Evolutionary conservation across 345 rosid species (phyloP).

Genomic region (Excoecaria agallocha): DNA sequence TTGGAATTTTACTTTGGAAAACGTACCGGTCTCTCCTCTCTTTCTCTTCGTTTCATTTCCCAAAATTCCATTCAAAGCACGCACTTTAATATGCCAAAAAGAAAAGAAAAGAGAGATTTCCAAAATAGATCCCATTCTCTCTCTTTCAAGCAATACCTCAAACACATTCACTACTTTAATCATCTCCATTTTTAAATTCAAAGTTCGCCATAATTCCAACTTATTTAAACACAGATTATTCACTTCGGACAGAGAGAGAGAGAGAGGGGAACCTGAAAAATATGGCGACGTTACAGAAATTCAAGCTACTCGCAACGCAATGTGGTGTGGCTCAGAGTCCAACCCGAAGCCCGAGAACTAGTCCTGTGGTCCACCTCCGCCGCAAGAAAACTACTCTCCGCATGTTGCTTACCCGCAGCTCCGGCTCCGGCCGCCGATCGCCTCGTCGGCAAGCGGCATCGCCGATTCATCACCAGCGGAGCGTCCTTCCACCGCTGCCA

Average conservation of each 20-base stretch:
- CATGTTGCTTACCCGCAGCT: constrained; percentile 61
- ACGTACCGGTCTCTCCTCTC: constrained; percentile 11
- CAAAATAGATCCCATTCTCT: constrained; percentile 43
- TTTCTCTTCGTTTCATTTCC: neutral
- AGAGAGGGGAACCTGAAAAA: constrained; percentile 3
- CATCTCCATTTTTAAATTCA: constrained; percentile 2
- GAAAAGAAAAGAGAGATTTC: constrained; percentile 23
- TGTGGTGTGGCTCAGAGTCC: constrained; percentile 84
- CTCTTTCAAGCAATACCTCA: constrained; percentile 27
- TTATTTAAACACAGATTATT: neutral
- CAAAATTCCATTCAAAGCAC: constrained; percentile 55
- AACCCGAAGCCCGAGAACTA: constrained; percentile 71
- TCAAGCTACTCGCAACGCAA: constrained; percentile 79
- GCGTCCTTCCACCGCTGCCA: constrained; percentile 11
- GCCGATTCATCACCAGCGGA: constrained; percentile 16
- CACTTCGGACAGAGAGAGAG: neutral
- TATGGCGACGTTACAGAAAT: constrained; percentile 81
- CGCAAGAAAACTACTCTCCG: constrained; percentile 69
- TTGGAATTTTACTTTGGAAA: constrained; percentile 28
- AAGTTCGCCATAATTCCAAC: neutral
- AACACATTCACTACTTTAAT: neutral
- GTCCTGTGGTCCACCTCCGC: constrained; percentile 65
- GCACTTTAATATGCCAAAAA: constrained; percentile 31
- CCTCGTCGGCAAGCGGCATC: constrained; percentile 25
- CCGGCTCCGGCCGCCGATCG: constrained; percentile 39